A percentile compares a stretch with the other conserved stretches of the same genome.
These are phyloP conservation scores for Plasmodium gonderi DNA, from an alignment of 169 alveolate genomes.

Conservation along the genomic window DNA sequence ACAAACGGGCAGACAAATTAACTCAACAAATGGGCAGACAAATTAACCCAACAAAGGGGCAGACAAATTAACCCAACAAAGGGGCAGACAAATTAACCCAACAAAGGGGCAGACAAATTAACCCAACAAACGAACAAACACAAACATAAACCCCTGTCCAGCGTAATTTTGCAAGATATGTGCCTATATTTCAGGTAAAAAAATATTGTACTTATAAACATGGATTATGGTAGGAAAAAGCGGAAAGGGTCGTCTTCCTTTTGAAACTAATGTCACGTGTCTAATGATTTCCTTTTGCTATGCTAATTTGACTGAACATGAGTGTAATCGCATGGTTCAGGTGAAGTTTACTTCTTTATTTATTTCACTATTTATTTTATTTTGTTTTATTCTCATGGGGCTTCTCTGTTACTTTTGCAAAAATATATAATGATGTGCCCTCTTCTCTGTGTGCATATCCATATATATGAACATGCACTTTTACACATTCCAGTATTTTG, in stretches of 20 bases:
- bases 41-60: too few species aligned
- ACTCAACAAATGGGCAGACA: too few species aligned
- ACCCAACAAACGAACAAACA: too few species aligned
- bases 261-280: conserved; percentile 11
- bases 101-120: too few species aligned
- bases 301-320: not conserved
- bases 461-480: not conserved
- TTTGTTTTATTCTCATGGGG: not conserved
- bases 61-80: too few species aligned
- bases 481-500: not conserved
- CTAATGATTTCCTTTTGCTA: not conserved
- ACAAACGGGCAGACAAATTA: too few species aligned
- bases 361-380: not conserved
- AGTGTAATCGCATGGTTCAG: not conserved
- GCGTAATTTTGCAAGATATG: too few species aligned
- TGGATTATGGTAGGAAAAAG: not conserved
- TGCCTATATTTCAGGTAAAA: too few species aligned
- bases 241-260: not conserved
- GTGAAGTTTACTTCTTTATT: too few species aligned
- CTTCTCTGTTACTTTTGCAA: not conserved
- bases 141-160: too few species aligned
- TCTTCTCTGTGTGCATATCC: not conserved
- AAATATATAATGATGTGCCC: not conserved
- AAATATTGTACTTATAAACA: not conserved
- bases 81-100: too few species aligned